Percentiles rank a stretch among this genome's conserved stretches.
Conservation (phyloP, 2,329 filamentous ascomycete genomes). For the Madurella mycetomatis region DNA sequence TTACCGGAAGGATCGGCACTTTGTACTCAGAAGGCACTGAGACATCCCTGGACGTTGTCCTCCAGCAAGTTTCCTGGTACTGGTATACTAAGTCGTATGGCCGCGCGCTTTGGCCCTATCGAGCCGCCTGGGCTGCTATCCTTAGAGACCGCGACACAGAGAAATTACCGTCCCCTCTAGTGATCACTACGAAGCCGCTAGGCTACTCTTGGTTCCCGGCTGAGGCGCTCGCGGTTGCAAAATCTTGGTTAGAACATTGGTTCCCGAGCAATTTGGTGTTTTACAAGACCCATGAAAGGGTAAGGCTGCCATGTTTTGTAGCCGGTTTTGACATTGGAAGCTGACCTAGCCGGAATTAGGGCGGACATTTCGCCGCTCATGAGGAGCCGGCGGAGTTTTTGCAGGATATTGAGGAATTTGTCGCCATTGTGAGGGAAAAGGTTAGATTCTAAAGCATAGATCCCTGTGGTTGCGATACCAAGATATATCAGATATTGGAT, state of each 20-base stretch:
- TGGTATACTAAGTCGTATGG: slow-evolving; percentile 6
- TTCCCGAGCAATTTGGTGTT: slow-evolving; percentile 15
- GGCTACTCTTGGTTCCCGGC: slow-evolving; percentile 43
- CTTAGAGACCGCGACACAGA: neutral
- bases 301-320: neutral
- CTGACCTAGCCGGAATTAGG: slow-evolving; percentile 22
- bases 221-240: slow-evolving; percentile 39
- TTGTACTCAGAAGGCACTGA: slow-evolving; percentile 1
- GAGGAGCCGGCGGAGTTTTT: slow-evolving; percentile 39
- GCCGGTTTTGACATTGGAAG: too few relatives aligned
- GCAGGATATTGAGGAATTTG: slow-evolving; percentile 41
- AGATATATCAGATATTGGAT: too few relatives aligned
- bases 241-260: slow-evolving; percentile 27
- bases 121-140: neutral
- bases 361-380: slow-evolving; percentile 52
- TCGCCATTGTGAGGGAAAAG: slow-evolving; percentile 14
- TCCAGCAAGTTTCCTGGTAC: slow-evolving; percentile 10
- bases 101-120: slow-evolving; percentile 8
- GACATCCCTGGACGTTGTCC: neutral
- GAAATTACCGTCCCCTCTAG: slow-evolving; percentile 7
- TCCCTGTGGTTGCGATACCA: too few relatives aligned
- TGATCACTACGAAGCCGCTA: slow-evolving; percentile 35
- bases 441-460: slow-evolving; percentile 2
- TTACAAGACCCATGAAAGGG: slow-evolving; percentile 10
- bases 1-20: slow-evolving; percentile 4